A percentile compares a stretch with the other conserved stretches of the same genome.
Evolutionary conservation across 306 rosid genomes (phyloP).

Genomic region (Acacia melanoxylon): DNA sequence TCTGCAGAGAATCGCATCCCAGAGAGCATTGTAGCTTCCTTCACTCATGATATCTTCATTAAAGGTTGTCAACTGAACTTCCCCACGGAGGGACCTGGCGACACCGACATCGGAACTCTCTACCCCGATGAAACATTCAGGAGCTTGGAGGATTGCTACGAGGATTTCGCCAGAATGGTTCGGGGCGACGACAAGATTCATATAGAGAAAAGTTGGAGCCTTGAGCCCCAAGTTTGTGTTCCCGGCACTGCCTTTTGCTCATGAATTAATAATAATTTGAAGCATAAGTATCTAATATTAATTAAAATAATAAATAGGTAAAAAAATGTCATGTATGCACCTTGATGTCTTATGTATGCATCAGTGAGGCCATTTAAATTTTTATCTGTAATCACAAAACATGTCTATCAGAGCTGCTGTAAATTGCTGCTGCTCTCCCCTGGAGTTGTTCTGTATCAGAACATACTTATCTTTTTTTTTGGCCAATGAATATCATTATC

Average conservation of each 20-base stretch:
- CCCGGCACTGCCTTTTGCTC: background rate
- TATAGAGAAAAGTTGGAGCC: background rate
- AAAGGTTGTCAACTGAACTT: slow-evolving; percentile 66
- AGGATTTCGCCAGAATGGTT: slow-evolving; percentile 39
- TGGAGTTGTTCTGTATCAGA: no score
- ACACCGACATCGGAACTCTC: slow-evolving; percentile 38
- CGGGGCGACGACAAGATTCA: background rate
- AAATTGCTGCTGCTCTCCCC: no score
- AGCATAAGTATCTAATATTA: background rate
- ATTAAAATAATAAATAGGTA: no score
- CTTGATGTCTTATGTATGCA: background rate
- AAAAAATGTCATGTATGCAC: background rate
- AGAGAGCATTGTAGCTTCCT: slow-evolving; percentile 68
- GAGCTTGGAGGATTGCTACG: slow-evolving; percentile 66
- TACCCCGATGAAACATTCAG: slow-evolving; percentile 60
- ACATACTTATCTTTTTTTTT: no score
- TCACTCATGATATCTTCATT: slow-evolving; percentile 76
- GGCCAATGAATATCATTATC: no score
- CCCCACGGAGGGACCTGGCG: slow-evolving; percentile 37
- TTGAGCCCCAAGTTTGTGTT: background rate
- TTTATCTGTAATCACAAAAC: no score
- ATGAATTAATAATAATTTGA: background rate
- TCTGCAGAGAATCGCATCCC: slow-evolving; percentile 60
- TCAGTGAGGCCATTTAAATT: background rate
- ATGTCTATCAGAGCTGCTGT: no score